These are phyloP conservation scores for Rhodomyrtus tomentosa DNA, from an alignment of 345 rosid species.

Conservation along the genomic window DNA sequence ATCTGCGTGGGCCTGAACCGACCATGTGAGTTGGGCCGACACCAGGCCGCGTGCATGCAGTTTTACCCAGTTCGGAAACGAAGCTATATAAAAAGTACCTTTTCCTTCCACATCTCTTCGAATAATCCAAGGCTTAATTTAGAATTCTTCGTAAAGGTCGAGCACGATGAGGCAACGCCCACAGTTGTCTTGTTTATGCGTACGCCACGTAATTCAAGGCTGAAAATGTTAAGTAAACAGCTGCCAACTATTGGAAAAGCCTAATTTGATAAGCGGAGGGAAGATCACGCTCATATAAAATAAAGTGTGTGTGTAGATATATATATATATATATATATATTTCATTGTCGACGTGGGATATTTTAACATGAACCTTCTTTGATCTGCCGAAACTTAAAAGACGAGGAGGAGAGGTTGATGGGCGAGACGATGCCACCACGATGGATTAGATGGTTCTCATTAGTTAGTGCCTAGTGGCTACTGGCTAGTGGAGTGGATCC, in stretches of 20 bases:
- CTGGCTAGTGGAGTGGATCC: neutral
- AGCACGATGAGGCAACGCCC: neutral
- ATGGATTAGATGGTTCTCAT: neutral
- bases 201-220: no score
- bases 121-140: neutral
- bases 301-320: no score
- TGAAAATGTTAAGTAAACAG: no score
- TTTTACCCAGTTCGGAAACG: neutral
- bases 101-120: neutral
- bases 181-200: neutral
- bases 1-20: neutral
- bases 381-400: neutral
- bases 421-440: neutral
- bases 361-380: accelerated
- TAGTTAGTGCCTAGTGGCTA: neutral
- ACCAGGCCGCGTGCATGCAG: neutral
- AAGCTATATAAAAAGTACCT: neutral
- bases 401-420: neutral
- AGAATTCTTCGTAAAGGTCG: neutral
- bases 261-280: no score
- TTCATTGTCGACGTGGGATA: accelerated
- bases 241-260: no score
- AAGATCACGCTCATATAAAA: no score
- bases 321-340: no score
- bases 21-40: neutral